These are phyloP conservation scores for Thielaviopsis populi DNA, from an alignment of 2,329 filamentous ascomycete genomes.

Conservation along the genomic window DNA sequence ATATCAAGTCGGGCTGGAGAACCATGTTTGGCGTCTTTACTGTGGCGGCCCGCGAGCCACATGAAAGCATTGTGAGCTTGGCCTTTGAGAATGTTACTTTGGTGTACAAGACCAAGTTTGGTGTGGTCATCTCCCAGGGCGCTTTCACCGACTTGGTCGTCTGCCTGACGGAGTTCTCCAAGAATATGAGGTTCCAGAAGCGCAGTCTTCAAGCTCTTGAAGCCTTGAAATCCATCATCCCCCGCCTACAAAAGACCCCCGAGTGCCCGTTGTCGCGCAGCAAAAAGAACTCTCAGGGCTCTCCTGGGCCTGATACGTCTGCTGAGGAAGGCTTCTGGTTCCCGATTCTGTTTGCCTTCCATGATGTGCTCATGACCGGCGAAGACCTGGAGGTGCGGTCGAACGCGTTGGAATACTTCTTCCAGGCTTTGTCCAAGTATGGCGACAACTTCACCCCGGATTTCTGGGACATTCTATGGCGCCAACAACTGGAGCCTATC, in stretches of 20 bases:
- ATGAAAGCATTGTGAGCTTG: slow-evolving; percentile 85
- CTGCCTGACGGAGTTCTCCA: slow-evolving; percentile 94
- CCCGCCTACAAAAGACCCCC: slow-evolving; percentile 86
- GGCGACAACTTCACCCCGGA: slow-evolving; percentile 82
- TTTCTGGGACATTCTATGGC: slow-evolving; percentile 98
- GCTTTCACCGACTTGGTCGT: slow-evolving; percentile 94
- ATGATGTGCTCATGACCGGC: slow-evolving; percentile 97
- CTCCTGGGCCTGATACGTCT: slow-evolving; percentile 57
- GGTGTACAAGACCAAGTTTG: slow-evolving; percentile 90
- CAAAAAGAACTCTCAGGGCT: slow-evolving; percentile 22
- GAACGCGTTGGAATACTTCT: slow-evolving; percentile 85
- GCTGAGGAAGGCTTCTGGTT: slow-evolving; percentile 98
- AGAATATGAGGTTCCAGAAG: slow-evolving; percentile 97
- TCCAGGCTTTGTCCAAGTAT: slow-evolving; percentile 80
- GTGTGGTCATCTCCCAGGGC: slow-evolving; percentile 88
- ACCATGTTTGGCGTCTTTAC: slow-evolving; percentile 99
- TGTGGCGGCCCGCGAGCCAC: slow-evolving; percentile 80
- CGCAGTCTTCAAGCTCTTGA: slow-evolving; percentile 95
- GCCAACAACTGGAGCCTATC: slow-evolving; percentile 91
- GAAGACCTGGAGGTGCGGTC: slow-evolving; percentile 94
- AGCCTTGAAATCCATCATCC: slow-evolving; percentile 80
- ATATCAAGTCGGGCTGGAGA: slow-evolving; percentile 94
- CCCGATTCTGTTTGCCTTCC: slow-evolving; percentile 92
- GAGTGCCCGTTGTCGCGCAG: slow-evolving; percentile 79
- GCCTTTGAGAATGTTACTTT: slow-evolving; percentile 94